Percentiles rank a stretch among this genome's conserved stretches.
phyloP scores from a whole-genome alignment of 2,329 filamentous ascomycete genomes.

The Pezicula radicicola region DNA sequence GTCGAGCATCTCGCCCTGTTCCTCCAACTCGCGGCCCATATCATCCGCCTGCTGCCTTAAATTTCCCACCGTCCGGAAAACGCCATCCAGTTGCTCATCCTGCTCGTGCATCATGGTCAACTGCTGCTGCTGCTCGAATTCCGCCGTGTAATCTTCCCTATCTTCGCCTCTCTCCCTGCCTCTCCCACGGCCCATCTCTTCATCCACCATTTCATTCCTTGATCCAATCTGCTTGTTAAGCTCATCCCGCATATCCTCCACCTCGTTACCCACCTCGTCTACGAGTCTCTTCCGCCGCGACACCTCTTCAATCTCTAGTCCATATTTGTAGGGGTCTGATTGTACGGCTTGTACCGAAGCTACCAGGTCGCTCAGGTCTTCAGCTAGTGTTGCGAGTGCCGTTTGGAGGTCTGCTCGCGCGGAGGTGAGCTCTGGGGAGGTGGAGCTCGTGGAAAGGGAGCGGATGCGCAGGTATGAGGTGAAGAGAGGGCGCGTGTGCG shows the following conservation, averaged over 20 bases:
- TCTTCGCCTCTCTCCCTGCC: constrained; percentile 31
- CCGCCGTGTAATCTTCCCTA: constrained; percentile 55
- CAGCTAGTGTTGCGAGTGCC: constrained; percentile 65
- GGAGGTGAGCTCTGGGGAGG: constrained; percentile 80
- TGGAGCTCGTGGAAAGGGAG: constrained; percentile 69
- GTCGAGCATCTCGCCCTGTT: constrained; percentile 86
- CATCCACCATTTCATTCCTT: constrained; percentile 21
- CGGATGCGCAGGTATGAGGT: constrained; percentile 94
- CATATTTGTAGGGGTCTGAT: constrained; percentile 81
- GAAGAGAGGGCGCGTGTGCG: constrained; percentile 81
- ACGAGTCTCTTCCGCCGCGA: constrained; percentile 77
- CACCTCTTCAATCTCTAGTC: constrained; percentile 80
- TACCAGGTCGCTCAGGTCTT: constrained; percentile 85
- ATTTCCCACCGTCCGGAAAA: constrained; percentile 91
- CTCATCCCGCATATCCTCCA: constrained; percentile 86
- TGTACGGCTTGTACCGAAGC: constrained; percentile 87
- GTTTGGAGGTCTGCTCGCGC: constrained; percentile 67
- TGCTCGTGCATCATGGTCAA: constrained; percentile 90
- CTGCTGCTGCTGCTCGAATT: constrained; percentile 90
- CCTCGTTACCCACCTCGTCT: constrained; percentile 82
- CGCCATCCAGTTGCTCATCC: constrained; percentile 87
- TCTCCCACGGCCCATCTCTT: constrained; percentile 37
- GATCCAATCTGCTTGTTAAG: constrained; percentile 56
- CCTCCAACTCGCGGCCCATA: constrained; percentile 95
- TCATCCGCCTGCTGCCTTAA: constrained; percentile 86